These are phyloP conservation scores for Fusarium camptoceras DNA, from an alignment of 2,329 filamentous ascomycete genomes.

Conservation along the genomic window DNA sequence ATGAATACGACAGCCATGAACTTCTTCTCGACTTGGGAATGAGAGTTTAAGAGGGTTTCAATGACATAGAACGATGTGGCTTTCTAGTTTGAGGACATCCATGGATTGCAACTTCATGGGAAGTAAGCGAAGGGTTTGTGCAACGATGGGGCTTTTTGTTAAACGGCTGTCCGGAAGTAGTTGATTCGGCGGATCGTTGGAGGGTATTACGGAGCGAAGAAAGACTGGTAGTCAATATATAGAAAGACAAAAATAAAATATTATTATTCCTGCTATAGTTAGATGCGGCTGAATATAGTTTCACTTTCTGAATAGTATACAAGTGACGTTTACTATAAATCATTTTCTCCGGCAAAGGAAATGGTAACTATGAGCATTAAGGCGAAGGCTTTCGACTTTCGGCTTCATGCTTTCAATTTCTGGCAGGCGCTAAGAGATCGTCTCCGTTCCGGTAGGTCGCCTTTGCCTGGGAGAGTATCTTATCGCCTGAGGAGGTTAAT, in stretches of 20 bases:
- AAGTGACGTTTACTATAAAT: too few species aligned
- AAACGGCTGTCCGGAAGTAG: background rate
- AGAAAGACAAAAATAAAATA: background rate
- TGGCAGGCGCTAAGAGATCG: background rate
- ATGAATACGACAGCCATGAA: background rate
- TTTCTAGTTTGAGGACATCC: background rate
- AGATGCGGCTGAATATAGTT: too few species aligned
- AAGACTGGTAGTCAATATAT: background rate
- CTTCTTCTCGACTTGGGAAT: background rate
- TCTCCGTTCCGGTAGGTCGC: background rate
- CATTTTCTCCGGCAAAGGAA: too few species aligned
- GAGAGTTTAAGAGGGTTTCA: background rate
- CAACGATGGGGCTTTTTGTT: background rate
- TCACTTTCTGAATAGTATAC: too few species aligned
- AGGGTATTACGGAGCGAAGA: background rate
- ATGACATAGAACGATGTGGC: background rate
- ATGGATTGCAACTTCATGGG: background rate
- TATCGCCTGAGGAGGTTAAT: background rate
- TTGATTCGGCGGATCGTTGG: background rate
- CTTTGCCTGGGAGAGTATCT: background rate
- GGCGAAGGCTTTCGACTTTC: background rate
- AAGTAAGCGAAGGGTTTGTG: constrained; percentile 1
- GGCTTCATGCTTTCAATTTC: background rate
- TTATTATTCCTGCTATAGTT: too few species aligned
- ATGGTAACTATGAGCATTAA: too few species aligned